Percentiles rank a stretch among this genome's conserved stretches.
Evolutionary conservation across 148 eudicot species (phyloP).

Genomic region (Vaccinium macrocarpon): DNA sequence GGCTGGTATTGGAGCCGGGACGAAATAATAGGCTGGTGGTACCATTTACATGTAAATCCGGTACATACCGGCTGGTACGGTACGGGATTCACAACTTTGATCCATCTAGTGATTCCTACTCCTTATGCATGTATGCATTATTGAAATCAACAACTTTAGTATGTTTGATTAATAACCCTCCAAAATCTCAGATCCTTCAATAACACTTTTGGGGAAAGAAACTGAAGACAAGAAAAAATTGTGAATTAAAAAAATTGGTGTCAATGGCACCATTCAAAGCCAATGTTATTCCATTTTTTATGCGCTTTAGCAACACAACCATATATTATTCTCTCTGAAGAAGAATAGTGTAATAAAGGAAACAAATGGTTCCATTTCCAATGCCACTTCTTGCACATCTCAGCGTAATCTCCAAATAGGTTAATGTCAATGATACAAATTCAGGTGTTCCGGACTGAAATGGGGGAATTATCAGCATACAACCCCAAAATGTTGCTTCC

Average conservation of each 20-base stretch:
- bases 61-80: no score
- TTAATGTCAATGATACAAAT: neutral
- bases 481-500: neutral
- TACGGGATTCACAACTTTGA: no score
- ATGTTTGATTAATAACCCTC: neutral
- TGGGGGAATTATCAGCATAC: neutral
- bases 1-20: no score
- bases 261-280: neutral
- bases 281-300: neutral
- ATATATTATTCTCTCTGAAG: neutral
- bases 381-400: neutral
- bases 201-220: neutral
- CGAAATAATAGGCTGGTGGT: no score
- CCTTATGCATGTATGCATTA: neutral
- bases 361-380: conserved; percentile 3
- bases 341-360: neutral
- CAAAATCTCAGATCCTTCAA: neutral
- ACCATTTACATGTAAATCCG: no score
- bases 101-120: neutral
- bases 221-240: neutral
- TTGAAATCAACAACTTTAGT: neutral
- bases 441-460: neutral
- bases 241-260: neutral
- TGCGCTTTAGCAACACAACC: neutral
- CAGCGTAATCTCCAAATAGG: neutral